phyloP scores from a whole-genome alignment of 2,329 filamentous ascomycete species.

The Trichoderma lentiforme region DNA sequence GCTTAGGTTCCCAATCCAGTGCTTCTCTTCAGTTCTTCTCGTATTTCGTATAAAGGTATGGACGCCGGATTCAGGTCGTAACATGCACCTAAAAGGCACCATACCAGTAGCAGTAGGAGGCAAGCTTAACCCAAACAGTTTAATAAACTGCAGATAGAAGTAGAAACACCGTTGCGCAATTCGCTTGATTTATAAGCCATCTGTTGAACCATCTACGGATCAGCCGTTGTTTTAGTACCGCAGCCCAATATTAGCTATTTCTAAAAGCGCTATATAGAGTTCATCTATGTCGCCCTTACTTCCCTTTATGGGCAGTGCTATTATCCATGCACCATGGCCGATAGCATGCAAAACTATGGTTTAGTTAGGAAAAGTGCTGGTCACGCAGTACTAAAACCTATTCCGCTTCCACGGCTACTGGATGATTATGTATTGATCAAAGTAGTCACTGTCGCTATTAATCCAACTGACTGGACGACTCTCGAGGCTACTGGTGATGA shows the following conservation, averaged over 20 bases:
- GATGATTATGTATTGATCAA: background rate
- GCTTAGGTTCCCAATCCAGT: background rate
- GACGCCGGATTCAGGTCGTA: background rate
- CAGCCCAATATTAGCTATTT: background rate
- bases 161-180: background rate
- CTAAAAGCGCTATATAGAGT: background rate
- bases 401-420: background rate
- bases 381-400: background rate
- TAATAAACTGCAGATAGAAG: background rate
- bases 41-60: background rate
- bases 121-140: background rate
- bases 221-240: background rate
- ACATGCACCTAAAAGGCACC: background rate
- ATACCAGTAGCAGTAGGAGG: background rate
- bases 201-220: background rate
- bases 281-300: background rate
- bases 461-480: background rate
- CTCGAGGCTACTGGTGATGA: background rate
- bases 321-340: background rate
- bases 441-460: background rate
- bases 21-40: background rate
- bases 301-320: background rate
- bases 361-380: background rate
- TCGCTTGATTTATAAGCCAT: background rate
- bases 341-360: background rate